Conservation (phyloP, 2,329 filamentous ascomycete genomes). For the Sodiomyces alkalinus region DNA sequence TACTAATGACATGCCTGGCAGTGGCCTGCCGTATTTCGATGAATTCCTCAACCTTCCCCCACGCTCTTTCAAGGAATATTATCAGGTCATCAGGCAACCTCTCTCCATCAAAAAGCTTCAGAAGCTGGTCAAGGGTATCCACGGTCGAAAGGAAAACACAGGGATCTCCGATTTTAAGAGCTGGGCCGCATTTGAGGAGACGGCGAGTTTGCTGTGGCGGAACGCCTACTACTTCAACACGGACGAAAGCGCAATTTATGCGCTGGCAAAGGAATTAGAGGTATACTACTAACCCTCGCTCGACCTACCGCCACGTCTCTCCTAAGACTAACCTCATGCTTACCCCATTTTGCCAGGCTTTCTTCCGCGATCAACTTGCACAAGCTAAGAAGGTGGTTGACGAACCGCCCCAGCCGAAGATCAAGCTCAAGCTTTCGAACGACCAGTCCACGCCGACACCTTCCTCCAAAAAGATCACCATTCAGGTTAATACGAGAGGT, state of each 20-base stretch:
- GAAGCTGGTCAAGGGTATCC: conserved; percentile 60
- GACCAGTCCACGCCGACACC: conserved; percentile 26
- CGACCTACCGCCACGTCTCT: not conserved
- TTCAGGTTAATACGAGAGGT: conserved; percentile 49
- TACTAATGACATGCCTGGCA: conserved; percentile 23
- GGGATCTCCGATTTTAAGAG: conserved; percentile 56
- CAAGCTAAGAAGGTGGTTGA: conserved; percentile 58
- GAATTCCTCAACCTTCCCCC: conserved; percentile 62
- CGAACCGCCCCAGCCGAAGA: conserved; percentile 60
- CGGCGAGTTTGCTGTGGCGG: conserved; percentile 66
- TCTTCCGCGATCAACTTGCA: conserved; percentile 52
- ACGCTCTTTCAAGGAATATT: conserved; percentile 69
- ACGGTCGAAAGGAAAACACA: conserved; percentile 50
- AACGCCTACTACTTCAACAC: conserved; percentile 88
- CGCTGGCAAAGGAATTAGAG: conserved; percentile 65
- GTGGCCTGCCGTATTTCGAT: conserved; percentile 49
- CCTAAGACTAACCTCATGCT: no score
- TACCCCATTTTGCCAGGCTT: conserved; percentile 30
- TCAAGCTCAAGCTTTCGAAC: conserved; percentile 59
- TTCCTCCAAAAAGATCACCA: conserved; percentile 50
- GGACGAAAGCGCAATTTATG: conserved; percentile 73
- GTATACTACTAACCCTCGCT: conserved; percentile 23
- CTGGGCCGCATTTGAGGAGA: conserved; percentile 71
- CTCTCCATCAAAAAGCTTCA: conserved; percentile 64
- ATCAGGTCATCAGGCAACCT: conserved; percentile 67